Base-by-base conservation (phyloP, 2,329 filamentous ascomycete genomes). In the Tolypocladium cylindrosporum region DNA sequence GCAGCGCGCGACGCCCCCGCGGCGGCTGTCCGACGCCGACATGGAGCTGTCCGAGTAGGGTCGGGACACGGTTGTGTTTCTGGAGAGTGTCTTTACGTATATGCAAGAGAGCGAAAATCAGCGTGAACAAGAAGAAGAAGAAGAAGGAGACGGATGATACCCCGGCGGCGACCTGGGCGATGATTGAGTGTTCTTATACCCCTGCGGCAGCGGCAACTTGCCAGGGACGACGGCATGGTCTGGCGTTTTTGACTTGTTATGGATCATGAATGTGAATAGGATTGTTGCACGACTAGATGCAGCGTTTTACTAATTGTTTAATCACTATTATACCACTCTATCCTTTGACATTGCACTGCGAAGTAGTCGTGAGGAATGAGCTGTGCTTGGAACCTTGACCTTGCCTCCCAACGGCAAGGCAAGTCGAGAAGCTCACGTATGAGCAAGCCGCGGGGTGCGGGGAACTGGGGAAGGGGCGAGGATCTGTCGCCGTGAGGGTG, bases 1-100 rank as follows among this genome's bases (percentile, higher is more conserved):
- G 13, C 60, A 56, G 42, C 54, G 64, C 24, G 54, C 59, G 24
- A 53, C 48, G 48, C 7, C 62, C 62, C 27, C 65, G 63, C 51
- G 31, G 19, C 21, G 48, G 31, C 48, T 52, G 48, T 52, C 48
- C 11, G 48, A 52, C 7, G 8, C 48, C 4, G 16, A 16, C 3
- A 2, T 7, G 4, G 27, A 36, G 31, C 31, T n/a, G 5, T n/a
- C 48, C 31, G 48, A 51, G 13, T 51, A 51, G 31, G 27, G 14
- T 19, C 27, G 1, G 31, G 43, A 48, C 11, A 48, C 43, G 43
- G 6, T 48, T 8, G 6, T 11, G 8, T 36, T 34, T 36, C 5
- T 13, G 48, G 19, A 13, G 16, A 21, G 10, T n/a, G 27, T 36
- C 31, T 19, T 36, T 34, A 51, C 27, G 16, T 4, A 13, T n/a